Conservation (phyloP, 2,329 filamentous ascomycete genomes). For the Pezicula neosporulosa region DNA sequence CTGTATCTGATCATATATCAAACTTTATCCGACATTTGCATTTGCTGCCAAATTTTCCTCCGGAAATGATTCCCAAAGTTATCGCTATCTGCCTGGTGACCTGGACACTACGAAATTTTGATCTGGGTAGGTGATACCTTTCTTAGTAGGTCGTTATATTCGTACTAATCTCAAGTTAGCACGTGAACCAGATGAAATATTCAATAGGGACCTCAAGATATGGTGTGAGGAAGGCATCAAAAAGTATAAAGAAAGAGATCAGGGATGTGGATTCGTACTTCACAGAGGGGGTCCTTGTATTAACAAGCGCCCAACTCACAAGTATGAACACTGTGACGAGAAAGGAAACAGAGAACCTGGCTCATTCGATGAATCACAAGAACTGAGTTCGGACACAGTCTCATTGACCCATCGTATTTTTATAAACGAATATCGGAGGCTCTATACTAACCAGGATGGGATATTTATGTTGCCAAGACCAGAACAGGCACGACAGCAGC, state of each 20-base stretch:
- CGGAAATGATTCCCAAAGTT: background rate
- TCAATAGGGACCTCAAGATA: slow-evolving; percentile 1
- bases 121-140: slow-evolving; percentile 1
- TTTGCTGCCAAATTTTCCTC: background rate
- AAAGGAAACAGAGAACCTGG: slow-evolving; percentile 3
- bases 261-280: slow-evolving; percentile 1
- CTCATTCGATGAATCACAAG: slow-evolving; percentile 1
- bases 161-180: background rate
- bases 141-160: background rate
- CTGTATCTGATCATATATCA: slow-evolving; percentile 12
- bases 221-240: slow-evolving; percentile 2
- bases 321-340: slow-evolving; percentile 6
- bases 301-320: slow-evolving; percentile 2
- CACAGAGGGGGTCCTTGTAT: background rate
- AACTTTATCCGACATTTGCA: slow-evolving; percentile 14
- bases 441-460: slow-evolving; percentile 1
- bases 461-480: background rate
- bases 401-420: background rate
- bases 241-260: slow-evolving; percentile 2
- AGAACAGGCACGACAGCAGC: background rate
- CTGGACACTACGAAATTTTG: slow-evolving; percentile 7
- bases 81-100: slow-evolving; percentile 1
- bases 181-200: slow-evolving; percentile 5
- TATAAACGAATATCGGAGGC: slow-evolving; percentile 1
- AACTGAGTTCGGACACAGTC: background rate